Evolutionary conservation across 2,329 filamentous ascomycete species (phyloP), one percentile per base, ranked within the genome.

Genomic region (Fonsecaea nubica): DNA sequence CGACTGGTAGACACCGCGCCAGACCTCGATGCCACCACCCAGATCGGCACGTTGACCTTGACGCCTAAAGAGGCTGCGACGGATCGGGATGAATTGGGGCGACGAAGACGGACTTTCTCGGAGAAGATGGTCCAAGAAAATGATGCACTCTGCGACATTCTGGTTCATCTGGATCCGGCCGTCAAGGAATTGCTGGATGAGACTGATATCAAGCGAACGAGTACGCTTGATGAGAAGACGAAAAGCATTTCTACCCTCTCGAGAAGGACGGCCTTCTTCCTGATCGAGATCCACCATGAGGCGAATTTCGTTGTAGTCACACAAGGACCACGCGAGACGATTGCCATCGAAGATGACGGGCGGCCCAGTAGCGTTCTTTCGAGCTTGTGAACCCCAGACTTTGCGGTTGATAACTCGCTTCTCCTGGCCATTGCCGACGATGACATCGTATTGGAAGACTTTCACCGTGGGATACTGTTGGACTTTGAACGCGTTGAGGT

Each of bases 1-100:
- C 0, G 93, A 93, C 9, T 92, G 88, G 73, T 97, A 98, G 4
- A 93, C 90, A 35, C 95, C 95, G 76, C 96, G 97, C 81, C 92
- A 89, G 0, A 92, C 92, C 74, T 93, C 88, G 2, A 95, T 82
- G 63, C 84, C 87, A 25, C 84, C 80, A 38, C 88, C 85, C n/a
- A 97, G 84, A 3, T 83, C 78, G 6, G 76, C 76, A 0, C 81
- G 78, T 25, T 83, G 75, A 1, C 84, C 84, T 0, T 80, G 72
- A 1, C 80, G 79, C 45, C 87, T 81, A 78, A 96, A 98, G 75
- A 97, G 96, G 7, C 89, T 92, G 12, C 93, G 88, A 77, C 92
- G 94, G 77, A 97, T 90, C 0, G 87, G 79, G 0, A 89, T 82
- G 73, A 92, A 87, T 18, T 69, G 48, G 4, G 56, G 58, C 1